Conservation (phyloP, 108 stramenopile genomes). For the Nannochloropsis gaditana region DNA sequence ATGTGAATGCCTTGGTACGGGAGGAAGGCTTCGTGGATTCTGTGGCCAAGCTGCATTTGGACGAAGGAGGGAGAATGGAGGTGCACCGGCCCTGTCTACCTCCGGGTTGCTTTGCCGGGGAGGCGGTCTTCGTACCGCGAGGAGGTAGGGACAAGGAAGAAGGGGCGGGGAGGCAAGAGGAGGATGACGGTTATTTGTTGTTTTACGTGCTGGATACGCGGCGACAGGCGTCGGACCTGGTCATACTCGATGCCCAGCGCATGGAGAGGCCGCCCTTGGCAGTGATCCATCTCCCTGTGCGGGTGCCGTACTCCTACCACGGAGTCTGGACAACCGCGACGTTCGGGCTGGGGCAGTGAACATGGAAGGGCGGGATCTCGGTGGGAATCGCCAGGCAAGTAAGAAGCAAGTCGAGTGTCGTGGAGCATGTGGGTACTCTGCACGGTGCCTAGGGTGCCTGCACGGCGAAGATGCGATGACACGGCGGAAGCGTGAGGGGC, state of each 20-base stretch:
- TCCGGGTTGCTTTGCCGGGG: conserved; percentile 22
- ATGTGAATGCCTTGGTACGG: not conserved
- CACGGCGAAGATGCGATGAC: too few relatives aligned
- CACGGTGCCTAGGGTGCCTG: too few relatives aligned
- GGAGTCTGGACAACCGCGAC: conserved; percentile 24
- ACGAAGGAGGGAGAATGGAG: conserved; percentile 13
- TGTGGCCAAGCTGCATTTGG: conserved; percentile 30
- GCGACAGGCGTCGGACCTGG: conserved; percentile 32
- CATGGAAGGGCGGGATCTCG: not conserved
- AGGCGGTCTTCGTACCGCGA: conserved; percentile 33
- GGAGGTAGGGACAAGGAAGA: conserved; percentile 23
- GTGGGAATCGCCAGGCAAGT: too few relatives aligned
- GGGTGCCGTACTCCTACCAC: conserved; percentile 35
- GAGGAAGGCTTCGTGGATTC: conserved; percentile 6
- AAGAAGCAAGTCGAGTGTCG: too few relatives aligned
- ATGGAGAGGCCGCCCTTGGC: conserved; percentile 32
- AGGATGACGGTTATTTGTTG: conserved; percentile 37
- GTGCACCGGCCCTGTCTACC: not conserved
- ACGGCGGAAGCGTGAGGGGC: too few relatives aligned
- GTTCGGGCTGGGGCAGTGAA: not conserved
- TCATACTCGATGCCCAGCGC: conserved; percentile 31
- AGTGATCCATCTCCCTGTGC: conserved; percentile 28
- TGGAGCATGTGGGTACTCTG: too few relatives aligned
- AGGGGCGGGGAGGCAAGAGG: conserved; percentile 2
- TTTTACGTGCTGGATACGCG: conserved; percentile 27